These are phyloP conservation scores for Cordyceps pruinosa DNA, from an alignment of 2,329 filamentous ascomycete genomes.

Conservation along the genomic window DNA sequence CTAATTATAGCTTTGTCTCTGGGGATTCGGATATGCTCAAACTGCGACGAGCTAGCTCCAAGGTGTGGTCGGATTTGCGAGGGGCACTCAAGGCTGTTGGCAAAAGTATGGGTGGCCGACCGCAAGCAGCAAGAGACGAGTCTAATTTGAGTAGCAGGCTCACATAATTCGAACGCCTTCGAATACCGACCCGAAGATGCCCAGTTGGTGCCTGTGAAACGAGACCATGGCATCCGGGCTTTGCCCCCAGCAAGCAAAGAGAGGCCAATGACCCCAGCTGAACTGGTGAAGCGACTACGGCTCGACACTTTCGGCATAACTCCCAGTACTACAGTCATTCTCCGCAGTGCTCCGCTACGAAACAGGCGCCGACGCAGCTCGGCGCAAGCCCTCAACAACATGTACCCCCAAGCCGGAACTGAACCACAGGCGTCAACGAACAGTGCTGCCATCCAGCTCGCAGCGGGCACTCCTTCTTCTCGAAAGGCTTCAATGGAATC, in stretches of 20 bases:
- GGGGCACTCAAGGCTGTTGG: slow-evolving; percentile 28
- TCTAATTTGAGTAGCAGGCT: slow-evolving; percentile 17
- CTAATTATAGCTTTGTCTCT: not conserved
- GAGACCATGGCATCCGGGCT: not conserved
- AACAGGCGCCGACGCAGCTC: slow-evolving; percentile 19
- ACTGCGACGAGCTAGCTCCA: slow-evolving; percentile 23
- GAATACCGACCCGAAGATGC: slow-evolving; percentile 13
- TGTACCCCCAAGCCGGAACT: not conserved
- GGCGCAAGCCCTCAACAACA: slow-evolving; percentile 18
- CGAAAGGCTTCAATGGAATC: slow-evolving; percentile 2
- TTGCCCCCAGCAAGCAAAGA: slow-evolving; percentile 9
- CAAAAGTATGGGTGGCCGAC: slow-evolving; percentile 14
- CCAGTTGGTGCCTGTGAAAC: slow-evolving; percentile 5
- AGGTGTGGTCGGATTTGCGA: slow-evolving; percentile 30
- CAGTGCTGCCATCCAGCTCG: not conserved
- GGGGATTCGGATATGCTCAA: slow-evolving; percentile 14
- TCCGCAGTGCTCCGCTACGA: slow-evolving; percentile 18
- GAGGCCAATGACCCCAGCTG: slow-evolving; percentile 19
- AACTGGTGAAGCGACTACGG: slow-evolving; percentile 22
- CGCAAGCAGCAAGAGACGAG: no score
- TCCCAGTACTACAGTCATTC: slow-evolving; percentile 25
- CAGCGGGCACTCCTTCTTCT: not conserved
- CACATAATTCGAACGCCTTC: slow-evolving; percentile 16
- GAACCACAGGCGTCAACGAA: slow-evolving; percentile 4
- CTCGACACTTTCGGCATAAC: slow-evolving; percentile 19